Percentiles rank a stretch among this genome's conserved stretches.
Conservation (phyloP, 2,329 filamentous ascomycete species). For the Parastagonospora nodorum region DNA sequence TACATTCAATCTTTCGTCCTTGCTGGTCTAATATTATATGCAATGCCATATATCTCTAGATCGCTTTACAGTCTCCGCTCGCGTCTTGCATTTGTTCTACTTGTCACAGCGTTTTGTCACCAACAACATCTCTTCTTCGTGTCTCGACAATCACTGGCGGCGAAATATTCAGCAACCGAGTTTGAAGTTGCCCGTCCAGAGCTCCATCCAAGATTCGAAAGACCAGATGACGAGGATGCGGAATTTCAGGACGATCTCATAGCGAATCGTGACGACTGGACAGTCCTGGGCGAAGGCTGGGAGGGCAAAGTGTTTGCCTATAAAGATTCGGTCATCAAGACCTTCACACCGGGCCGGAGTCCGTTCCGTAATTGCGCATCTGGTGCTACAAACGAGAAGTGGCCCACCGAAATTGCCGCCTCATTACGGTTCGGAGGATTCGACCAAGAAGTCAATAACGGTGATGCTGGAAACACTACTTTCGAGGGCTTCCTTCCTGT, state of each 20-base stretch:
- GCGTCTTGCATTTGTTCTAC: slow-evolving; percentile 17
- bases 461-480: neutral
- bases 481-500: slow-evolving; percentile 22
- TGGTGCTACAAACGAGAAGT: slow-evolving; percentile 9
- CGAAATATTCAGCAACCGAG: slow-evolving; percentile 27
- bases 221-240: slow-evolving; percentile 4
- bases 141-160: slow-evolving; percentile 22
- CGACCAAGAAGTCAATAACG: neutral
- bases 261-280: slow-evolving; percentile 24
- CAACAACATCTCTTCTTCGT: slow-evolving; percentile 24
- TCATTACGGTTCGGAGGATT: slow-evolving; percentile 23
- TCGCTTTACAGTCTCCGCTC: slow-evolving; percentile 8
- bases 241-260: slow-evolving; percentile 22
- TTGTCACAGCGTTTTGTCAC: slow-evolving; percentile 18
- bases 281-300: slow-evolving; percentile 25
- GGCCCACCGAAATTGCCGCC: slow-evolving; percentile 37
- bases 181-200: slow-evolving; percentile 8
- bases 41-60: slow-evolving; percentile 10
- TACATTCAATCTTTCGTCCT: slow-evolving; percentile 1
- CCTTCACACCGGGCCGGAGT: slow-evolving; percentile 26
- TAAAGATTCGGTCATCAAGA: slow-evolving; percentile 32
- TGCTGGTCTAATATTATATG: slow-evolving; percentile 9
- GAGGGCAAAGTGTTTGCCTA: slow-evolving; percentile 31
- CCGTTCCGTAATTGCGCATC: slow-evolving; percentile 33
- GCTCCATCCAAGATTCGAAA: neutral